Conservation (phyloP, 768 basidiomycete species). For the Termitomyces bulborhizus region DNA sequence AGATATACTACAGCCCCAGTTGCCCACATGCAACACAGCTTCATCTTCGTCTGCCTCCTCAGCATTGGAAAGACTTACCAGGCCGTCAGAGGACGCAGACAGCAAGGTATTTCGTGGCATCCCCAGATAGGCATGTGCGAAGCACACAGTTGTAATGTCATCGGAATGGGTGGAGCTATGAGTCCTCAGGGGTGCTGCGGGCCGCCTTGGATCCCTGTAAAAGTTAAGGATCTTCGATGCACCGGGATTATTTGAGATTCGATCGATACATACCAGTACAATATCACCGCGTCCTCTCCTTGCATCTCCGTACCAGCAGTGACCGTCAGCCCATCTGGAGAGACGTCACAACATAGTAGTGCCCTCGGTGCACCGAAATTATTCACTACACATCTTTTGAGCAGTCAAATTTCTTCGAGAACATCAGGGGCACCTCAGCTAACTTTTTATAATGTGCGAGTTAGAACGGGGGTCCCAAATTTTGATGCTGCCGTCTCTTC, state of each 20-base stretch:
- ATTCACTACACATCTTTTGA: constrained; percentile 42
- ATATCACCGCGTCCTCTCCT: constrained; percentile 73
- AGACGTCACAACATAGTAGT: constrained; percentile 66
- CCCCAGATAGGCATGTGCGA: constrained; percentile 23
- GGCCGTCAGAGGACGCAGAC: constrained; percentile 82
- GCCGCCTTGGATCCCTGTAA: constrained; percentile 79
- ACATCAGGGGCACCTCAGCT: constrained; percentile 19
- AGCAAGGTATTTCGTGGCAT: constrained; percentile 39
- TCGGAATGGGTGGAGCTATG: constrained; percentile 90
- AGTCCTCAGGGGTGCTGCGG: constrained; percentile 59
- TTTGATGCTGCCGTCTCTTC: constrained; percentile 65
- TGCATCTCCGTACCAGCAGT: constrained; percentile 81
- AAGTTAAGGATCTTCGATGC: neutral
- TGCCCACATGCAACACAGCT: constrained; percentile 72
- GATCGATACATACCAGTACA: constrained; percentile 62
- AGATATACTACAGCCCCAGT: constrained; percentile 78
- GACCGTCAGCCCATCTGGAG: constrained; percentile 62
- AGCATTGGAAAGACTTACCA: constrained; percentile 66
- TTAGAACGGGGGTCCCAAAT: constrained; percentile 69
- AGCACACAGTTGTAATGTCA: constrained; percentile 78
- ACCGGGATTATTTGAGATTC: neutral
- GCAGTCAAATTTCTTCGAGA: constrained; percentile 26
- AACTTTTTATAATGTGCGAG: constrained; percentile 53
- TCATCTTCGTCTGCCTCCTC: constrained; percentile 86
- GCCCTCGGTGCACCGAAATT: constrained; percentile 33